phyloP scores from a whole-genome alignment of 371 early-diverging fungal species.

The Batkoa obscura region DNA sequence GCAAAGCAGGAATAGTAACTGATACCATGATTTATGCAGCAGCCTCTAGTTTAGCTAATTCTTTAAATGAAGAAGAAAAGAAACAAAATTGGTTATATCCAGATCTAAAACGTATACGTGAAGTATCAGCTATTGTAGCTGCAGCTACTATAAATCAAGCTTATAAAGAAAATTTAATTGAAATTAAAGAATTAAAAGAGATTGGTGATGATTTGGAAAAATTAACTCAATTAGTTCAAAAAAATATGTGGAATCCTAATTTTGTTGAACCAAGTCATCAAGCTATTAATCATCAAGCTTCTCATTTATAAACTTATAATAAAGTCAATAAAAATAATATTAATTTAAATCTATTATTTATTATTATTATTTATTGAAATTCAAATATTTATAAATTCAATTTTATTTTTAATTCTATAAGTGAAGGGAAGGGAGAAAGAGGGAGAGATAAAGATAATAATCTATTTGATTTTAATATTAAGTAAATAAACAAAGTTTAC shows the following conservation, averaged over 20 bases:
- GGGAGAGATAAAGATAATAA: no score
- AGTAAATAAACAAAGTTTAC: constrained; percentile 56
- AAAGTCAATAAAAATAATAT: no score
- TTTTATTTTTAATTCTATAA: no score
- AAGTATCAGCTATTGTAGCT: constrained; percentile 57
- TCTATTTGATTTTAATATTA: constrained; percentile 10
- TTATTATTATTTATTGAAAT: no score
- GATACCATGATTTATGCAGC: constrained; percentile 62
- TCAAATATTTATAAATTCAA: no score
- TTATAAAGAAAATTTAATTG: constrained; percentile 31
- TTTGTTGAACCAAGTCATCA: not conserved
- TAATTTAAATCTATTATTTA: no score
- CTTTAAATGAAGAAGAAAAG: constrained; percentile 45
- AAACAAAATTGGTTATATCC: constrained; percentile 56
- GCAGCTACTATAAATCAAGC: constrained; percentile 49
- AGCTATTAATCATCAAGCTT: no score
- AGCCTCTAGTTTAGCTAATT: constrained; percentile 59
- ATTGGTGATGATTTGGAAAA: constrained; percentile 13
- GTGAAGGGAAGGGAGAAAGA: no score
- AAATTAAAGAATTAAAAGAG: constrained; percentile 14
- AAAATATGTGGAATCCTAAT: constrained; percentile 24
- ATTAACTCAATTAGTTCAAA: constrained; percentile 16
- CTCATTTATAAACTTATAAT: no score
- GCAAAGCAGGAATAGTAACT: constrained; percentile 42
- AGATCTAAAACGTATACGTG: constrained; percentile 56